Evolutionary conservation across 2,329 filamentous ascomycete species (phyloP).

Genomic region (Aspergillus awamori): DNA sequence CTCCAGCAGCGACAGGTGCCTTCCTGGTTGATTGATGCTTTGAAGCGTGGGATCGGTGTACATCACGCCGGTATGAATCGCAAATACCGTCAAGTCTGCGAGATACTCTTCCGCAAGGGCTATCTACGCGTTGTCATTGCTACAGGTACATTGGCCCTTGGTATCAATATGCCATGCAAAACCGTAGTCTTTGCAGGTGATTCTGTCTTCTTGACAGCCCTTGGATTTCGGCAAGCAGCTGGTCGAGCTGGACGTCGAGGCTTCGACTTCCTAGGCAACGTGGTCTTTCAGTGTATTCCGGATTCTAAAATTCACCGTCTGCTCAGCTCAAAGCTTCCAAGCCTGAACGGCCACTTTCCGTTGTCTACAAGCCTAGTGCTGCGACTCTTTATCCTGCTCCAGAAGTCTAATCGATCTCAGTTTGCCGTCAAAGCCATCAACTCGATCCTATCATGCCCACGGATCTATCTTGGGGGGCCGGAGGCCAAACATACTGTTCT

Average conservation of each 20-base stretch:
- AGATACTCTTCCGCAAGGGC: constrained; percentile 33
- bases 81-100: constrained; percentile 67
- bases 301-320: constrained; percentile 66
- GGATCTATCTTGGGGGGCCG: constrained; percentile 70
- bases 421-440: constrained; percentile 67
- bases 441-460: constrained; percentile 69
- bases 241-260: constrained; percentile 79
- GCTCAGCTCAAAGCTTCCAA: constrained; percentile 72
- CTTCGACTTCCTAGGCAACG: constrained; percentile 78
- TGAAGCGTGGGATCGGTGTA: constrained; percentile 71
- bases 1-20: constrained; percentile 55
- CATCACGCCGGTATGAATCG: constrained; percentile 82
- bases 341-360: constrained; percentile 76
- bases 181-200: constrained; percentile 78
- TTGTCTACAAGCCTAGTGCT: constrained; percentile 74
- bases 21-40: constrained; percentile 57
- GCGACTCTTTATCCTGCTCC: constrained; percentile 66
- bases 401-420: constrained; percentile 64
- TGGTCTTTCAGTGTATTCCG: constrained; percentile 72
- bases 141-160: constrained; percentile 74
- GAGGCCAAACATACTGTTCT: constrained; percentile 69
- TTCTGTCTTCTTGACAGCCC: constrained; percentile 70
- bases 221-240: constrained; percentile 76
- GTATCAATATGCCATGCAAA: constrained; percentile 84
- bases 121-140: constrained; percentile 72